phyloP scores from a whole-genome alignment of 345 rosid species.

The Reutealis trisperma region DNA sequence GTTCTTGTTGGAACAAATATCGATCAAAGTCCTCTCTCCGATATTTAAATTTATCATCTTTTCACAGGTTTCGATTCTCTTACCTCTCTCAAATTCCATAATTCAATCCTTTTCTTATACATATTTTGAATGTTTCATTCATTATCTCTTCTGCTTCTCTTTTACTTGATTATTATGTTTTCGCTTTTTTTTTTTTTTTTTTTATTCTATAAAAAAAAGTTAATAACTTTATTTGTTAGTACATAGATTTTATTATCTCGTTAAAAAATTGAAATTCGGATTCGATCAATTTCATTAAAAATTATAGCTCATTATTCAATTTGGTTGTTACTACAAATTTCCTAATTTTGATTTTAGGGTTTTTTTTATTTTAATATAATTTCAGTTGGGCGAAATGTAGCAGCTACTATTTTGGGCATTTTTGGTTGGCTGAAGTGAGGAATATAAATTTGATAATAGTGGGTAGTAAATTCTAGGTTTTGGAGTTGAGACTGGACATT shows the following conservation, averaged over 20 bases:
- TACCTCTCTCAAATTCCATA: background rate
- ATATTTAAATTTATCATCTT: background rate
- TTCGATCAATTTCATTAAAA: background rate
- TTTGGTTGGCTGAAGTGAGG: background rate
- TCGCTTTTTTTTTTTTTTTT: background rate
- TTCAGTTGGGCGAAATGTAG: background rate
- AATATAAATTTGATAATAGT: background rate
- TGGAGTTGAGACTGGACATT: background rate
- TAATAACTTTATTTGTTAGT: background rate
- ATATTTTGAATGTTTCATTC: background rate
- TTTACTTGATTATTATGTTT: background rate
- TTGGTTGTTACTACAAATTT: background rate
- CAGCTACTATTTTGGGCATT: background rate
- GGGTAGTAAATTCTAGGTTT: background rate
- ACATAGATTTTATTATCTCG: background rate
- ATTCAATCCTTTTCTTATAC: background rate
- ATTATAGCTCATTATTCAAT: background rate
- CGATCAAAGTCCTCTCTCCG: background rate
- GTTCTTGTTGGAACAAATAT: background rate
- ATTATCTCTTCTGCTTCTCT: background rate
- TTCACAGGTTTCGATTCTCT: slow-evolving; percentile 4
- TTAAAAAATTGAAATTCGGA: background rate
- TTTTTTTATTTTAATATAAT: background rate
- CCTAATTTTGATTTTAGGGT: background rate
- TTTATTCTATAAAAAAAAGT: background rate